Percentiles rank a stretch among this genome's conserved stretches.
These are phyloP conservation scores for Neurospora sp. DNA, from an alignment of 495 filamentous ascomycete species.

Conservation along the genomic window DNA sequence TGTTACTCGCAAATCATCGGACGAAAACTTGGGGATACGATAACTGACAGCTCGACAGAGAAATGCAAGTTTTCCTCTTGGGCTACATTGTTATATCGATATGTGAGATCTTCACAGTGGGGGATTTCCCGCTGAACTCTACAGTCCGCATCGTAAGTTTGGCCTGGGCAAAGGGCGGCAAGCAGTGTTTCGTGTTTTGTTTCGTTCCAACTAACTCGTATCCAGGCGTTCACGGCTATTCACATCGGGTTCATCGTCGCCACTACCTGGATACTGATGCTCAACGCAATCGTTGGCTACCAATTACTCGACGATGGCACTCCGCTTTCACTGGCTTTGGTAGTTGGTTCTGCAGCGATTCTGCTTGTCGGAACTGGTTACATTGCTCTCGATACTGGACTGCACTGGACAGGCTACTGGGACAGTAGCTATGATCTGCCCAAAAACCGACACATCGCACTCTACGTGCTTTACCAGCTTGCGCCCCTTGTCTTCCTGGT, in stretches of 20 bases:
- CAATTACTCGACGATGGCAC: conserved; percentile 94
- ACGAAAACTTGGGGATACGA: neutral
- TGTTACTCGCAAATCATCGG: conserved; percentile 6
- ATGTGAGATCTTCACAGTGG: conserved; percentile 93
- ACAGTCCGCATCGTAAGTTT: conserved; percentile 57
- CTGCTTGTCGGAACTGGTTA: conserved; percentile 90
- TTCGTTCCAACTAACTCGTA: neutral
- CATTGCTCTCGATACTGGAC: conserved; percentile 89
- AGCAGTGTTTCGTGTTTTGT: conserved; percentile 2
- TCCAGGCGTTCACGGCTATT: conserved; percentile 80
- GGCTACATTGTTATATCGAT: conserved; percentile 84
- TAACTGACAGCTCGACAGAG: conserved; percentile 44
- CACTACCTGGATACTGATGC: conserved; percentile 79
- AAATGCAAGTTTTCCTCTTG: conserved; percentile 89
- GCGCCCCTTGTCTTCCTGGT: conserved; percentile 81
- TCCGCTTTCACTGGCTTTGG: conserved; percentile 64
- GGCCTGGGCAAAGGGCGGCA: conserved; percentile 20
- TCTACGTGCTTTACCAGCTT: conserved; percentile 92
- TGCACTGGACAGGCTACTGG: conserved; percentile 74
- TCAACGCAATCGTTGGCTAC: conserved; percentile 88
- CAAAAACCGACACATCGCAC: conserved; percentile 61
- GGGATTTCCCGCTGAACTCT: conserved; percentile 65
- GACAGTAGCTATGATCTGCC: conserved; percentile 40
- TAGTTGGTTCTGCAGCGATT: conserved; percentile 53
- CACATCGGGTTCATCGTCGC: conserved; percentile 85